Percentiles rank a stretch among this genome's conserved stretches.
Conservation (phyloP, 2,329 filamentous ascomycete genomes). For the Cercospora zeae-maydis region DNA sequence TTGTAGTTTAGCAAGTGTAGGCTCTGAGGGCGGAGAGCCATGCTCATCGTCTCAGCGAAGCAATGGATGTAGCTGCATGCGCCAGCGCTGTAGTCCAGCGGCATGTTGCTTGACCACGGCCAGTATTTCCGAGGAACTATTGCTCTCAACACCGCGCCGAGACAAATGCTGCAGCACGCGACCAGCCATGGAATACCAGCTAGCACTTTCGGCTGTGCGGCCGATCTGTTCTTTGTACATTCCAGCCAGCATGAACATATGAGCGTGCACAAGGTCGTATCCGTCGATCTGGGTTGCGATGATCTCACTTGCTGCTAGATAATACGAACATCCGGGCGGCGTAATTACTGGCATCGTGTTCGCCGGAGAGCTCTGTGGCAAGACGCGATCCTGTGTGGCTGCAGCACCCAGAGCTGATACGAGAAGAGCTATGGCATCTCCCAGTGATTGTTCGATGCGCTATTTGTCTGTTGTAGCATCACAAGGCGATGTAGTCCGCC, state of each 20-base stretch:
- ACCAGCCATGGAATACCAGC: slow-evolving; percentile 59
- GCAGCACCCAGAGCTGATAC: slow-evolving; percentile 76
- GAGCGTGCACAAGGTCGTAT: slow-evolving; percentile 73
- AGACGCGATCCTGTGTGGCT: slow-evolving; percentile 29
- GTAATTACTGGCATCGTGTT: slow-evolving; percentile 26
- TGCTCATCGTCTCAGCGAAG: slow-evolving; percentile 59
- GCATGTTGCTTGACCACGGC: slow-evolving; percentile 25
- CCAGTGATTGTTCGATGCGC: slow-evolving; percentile 58
- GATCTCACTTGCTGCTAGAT: slow-evolving; percentile 76
- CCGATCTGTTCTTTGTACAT: slow-evolving; percentile 83
- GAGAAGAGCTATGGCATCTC: slow-evolving; percentile 71
- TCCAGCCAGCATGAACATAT: slow-evolving; percentile 75
- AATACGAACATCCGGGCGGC: slow-evolving; percentile 75
- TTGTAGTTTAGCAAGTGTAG: slow-evolving; percentile 76
- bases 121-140: neutral
- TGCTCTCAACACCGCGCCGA: neutral
- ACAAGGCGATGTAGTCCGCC: neutral
- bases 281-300: slow-evolving; percentile 73
- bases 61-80: slow-evolving; percentile 43
- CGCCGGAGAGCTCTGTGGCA: neutral
- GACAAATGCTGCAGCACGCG: slow-evolving; percentile 61
- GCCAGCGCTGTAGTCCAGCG: slow-evolving; percentile 47
- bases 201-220: slow-evolving; percentile 76
- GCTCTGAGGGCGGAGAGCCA: slow-evolving; percentile 67
- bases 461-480: neutral